Base-by-base conservation (phyloP, 768 basidiomycete genomes). In the Sporobolomyces phaffii region DNA sequence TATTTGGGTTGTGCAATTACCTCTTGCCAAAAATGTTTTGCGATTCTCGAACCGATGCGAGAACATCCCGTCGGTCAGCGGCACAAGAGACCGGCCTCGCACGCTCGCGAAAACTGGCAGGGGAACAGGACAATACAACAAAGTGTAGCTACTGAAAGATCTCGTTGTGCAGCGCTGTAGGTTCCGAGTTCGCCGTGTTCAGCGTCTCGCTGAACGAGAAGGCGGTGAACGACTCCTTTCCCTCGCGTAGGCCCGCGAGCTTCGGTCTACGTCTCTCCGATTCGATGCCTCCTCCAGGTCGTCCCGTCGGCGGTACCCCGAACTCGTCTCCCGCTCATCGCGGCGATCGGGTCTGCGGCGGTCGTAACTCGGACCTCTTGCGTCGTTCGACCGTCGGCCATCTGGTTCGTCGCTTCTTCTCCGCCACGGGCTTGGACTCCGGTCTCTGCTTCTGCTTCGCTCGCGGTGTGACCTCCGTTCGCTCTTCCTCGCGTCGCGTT, bases 351-450 rank as follows among this genome's bases (percentile, higher is more conserved):
- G n/a, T n/a, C n/a, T n/a, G n/a, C n/a, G n/a, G n/a, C n/a, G n/a
- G n/a, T n/a, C n/a, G n/a, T n/a, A n/a, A n/a, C n/a, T n/a, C n/a
- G n/a, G n/a, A n/a, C n/a, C n/a, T n/a, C n/a, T n/a, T n/a, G n/a
- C n/a, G n/a, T n/a, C n/a, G n/a, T n/a, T n/a, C n/a, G n/a, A n/a
- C n/a, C n/a, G n/a, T n/a, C n/a, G n/a, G n/a, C 38, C 11, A 22
- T 15, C 13, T 13, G 7, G 18, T 33, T 17, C 41, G 52, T 40
- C n/a, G 49, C 52, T 28, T 33, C 29, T 29, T 85, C 48, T 17
- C n/a, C 47, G 28, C 78, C 80, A n/a, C n/a, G n/a, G n/a, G n/a
- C 84, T 85, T 74, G 83, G 86, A 59, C 71, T 74, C 60, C 57
- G 62, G 18, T 69, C 49, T 49, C 70, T 68, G 44, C 58, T 63